Percentiles rank a stretch among this genome's conserved stretches.
Conservation (phyloP, 768 basidiomycete genomes). For the Gautieria morchelliformis region DNA sequence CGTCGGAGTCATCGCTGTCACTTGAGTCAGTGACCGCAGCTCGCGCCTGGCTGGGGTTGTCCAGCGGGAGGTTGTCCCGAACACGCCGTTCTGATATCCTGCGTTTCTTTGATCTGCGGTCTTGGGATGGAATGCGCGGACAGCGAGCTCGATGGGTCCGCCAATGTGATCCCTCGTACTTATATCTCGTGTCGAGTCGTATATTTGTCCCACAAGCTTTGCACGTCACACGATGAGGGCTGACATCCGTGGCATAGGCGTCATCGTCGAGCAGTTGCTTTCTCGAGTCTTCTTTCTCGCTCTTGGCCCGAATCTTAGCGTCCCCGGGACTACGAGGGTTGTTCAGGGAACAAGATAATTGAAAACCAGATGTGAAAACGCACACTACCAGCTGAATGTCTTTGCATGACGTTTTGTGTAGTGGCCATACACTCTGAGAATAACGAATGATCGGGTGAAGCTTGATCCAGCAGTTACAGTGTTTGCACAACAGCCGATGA, state of each 20-base stretch:
- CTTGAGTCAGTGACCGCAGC: background rate
- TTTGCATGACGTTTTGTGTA: constrained; percentile 2
- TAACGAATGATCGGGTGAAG: constrained; percentile 6
- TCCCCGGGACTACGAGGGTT: background rate
- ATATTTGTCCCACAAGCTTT: constrained; percentile 44
- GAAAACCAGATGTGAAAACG: background rate
- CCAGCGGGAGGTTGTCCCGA: background rate
- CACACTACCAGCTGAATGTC: background rate
- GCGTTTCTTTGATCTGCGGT: constrained; percentile 1
- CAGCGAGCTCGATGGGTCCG: constrained; percentile 52
- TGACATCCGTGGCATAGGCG: constrained; percentile 38
- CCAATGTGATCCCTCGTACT: constrained; percentile 63
- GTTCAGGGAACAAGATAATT: background rate
- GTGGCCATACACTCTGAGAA: constrained; percentile 7
- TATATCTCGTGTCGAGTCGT: constrained; percentile 59
- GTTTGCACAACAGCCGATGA: constrained; percentile 5
- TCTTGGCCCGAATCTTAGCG: background rate
- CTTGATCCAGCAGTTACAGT: constrained; percentile 6
- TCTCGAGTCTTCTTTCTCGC: constrained; percentile 5
- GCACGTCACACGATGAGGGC: constrained; percentile 45
- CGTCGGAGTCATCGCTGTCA: constrained; percentile 7
- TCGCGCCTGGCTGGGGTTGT: background rate
- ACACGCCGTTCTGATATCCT: background rate
- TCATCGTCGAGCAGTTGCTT: constrained; percentile 38
- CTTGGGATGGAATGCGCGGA: constrained; percentile 9